Conservation (phyloP, 2,329 filamentous ascomycete genomes). For the Tolypocladium guangdongense region DNA sequence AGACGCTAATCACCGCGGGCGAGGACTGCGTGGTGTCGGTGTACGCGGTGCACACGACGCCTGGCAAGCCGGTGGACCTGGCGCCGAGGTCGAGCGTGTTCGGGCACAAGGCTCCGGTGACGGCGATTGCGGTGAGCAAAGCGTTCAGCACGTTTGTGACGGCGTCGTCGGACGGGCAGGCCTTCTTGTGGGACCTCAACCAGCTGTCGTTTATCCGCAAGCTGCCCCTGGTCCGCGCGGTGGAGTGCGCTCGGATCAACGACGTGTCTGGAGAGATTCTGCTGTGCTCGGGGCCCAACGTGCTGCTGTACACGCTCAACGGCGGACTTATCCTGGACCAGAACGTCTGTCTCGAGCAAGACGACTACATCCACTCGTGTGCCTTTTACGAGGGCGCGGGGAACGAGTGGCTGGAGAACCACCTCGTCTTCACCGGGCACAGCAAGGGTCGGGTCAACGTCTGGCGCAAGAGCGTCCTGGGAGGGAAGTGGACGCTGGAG, state of each 20-base stretch:
- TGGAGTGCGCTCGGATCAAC: constrained; percentile 75
- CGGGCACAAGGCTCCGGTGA: constrained; percentile 78
- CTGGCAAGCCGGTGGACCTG: constrained; percentile 64
- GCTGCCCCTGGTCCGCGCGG: constrained; percentile 45
- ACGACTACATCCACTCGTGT: constrained; percentile 71
- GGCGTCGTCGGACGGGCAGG: constrained; percentile 68
- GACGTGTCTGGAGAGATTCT: constrained; percentile 85
- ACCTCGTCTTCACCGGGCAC: constrained; percentile 84
- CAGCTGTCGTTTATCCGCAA: constrained; percentile 75
- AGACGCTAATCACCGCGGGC: constrained; percentile 82
- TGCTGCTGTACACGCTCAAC: constrained; percentile 79
- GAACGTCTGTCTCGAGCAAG: constrained; percentile 57
- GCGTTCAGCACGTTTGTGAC: constrained; percentile 84
- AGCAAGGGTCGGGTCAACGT: constrained; percentile 73
- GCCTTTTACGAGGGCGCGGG: constrained; percentile 87
- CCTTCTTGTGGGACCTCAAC: constrained; percentile 92
- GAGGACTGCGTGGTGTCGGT: constrained; percentile 86
- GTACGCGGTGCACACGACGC: constrained; percentile 57
- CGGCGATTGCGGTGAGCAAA: constrained; percentile 71
- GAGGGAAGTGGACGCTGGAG: constrained; percentile 62
- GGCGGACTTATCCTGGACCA: constrained; percentile 74
- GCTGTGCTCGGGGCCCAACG: constrained; percentile 64
- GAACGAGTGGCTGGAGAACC: constrained; percentile 84
- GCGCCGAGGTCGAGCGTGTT: constrained; percentile 72
- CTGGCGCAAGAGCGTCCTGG: constrained; percentile 46